Conservation (phyloP, 345 rosid species). For the Pseudoturritis turrita region DNA sequence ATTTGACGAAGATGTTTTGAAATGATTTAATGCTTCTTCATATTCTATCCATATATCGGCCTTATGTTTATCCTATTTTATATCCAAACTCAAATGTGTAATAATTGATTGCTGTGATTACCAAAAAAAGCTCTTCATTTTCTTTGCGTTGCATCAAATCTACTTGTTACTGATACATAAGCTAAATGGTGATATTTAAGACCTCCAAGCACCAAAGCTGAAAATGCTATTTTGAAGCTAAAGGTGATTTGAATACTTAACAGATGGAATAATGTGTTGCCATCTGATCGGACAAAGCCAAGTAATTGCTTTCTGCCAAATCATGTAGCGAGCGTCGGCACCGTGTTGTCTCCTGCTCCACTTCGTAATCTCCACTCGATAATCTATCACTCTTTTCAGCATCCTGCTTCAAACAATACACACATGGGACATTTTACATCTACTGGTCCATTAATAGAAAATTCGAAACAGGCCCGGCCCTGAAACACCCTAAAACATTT, state of each 20-base stretch:
- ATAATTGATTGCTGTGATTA: neutral
- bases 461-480: too few relatives aligned
- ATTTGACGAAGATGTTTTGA: conserved; percentile 7
- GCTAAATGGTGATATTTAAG: neutral
- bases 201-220: neutral
- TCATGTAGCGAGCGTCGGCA: conserved; percentile 69
- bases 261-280: neutral
- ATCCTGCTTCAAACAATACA: conserved; percentile 46
- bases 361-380: conserved; percentile 45
- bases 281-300: conserved; percentile 59
- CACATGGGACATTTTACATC: neutral
- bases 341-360: conserved; percentile 35
- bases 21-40: neutral
- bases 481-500: too few relatives aligned
- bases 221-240: neutral
- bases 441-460: neutral
- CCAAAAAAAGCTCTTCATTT: neutral
- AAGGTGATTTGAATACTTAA: neutral
- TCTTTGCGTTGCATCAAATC: neutral
- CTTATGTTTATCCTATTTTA: neutral
- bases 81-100: conserved; percentile 2
- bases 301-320: conserved; percentile 81
- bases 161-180: neutral
- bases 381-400: conserved; percentile 50
- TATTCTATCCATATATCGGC: neutral